These are phyloP conservation scores for Eimeria praecox DNA, from an alignment of 169 alveolate genomes.

Conservation along the genomic window DNA sequence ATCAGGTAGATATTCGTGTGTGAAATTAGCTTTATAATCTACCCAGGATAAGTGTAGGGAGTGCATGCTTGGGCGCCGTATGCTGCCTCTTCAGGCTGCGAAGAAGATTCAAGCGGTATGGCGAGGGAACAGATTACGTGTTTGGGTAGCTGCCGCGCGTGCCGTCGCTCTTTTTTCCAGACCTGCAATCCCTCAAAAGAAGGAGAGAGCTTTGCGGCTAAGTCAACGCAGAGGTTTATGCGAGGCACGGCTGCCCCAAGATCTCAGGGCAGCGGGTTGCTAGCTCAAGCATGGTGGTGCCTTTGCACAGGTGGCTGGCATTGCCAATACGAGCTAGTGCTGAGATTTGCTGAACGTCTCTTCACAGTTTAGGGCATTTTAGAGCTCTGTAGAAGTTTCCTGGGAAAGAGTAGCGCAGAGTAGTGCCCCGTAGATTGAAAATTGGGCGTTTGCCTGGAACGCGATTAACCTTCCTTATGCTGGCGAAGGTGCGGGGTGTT, in stretches of 20 bases:
- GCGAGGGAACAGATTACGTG: conserved; percentile 43
- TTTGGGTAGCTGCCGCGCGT: conserved; percentile 64
- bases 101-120: conserved; percentile 64
- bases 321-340: not conserved
- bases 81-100: conserved; percentile 29
- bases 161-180: conserved; percentile 15
- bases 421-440: not conserved
- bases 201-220: not conserved
- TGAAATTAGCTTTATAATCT: not conserved
- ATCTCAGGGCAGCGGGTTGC: conserved; percentile 50
- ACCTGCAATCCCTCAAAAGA: not conserved
- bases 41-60: not conserved
- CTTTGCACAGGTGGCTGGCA: not conserved
- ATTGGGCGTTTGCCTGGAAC: not conserved
- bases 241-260: conserved; percentile 2
- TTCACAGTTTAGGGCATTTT: not conserved
- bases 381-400: not conserved
- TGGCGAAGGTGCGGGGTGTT: not conserved
- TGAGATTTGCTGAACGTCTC: not conserved
- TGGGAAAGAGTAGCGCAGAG: not conserved
- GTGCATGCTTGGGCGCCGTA: not conserved
- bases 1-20: not conserved
- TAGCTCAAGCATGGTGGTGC: not conserved
- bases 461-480: not conserved
- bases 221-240: conserved; percentile 8